phyloP scores from a whole-genome alignment of 2,329 filamentous ascomycete species.

The Trichoderma sp. region DNA sequence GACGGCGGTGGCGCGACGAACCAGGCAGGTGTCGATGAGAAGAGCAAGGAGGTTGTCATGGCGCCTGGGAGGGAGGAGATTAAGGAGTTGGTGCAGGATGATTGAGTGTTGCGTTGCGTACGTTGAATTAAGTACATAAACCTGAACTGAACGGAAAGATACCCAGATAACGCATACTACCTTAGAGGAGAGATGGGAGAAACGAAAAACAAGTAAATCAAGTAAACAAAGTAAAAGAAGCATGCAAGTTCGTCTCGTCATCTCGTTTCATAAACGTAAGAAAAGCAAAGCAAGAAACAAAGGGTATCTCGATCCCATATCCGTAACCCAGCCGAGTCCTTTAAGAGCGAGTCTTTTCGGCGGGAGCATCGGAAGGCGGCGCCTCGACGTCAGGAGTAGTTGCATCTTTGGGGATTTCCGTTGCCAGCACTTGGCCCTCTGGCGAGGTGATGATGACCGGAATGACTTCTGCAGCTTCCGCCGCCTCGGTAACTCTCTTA shows the following conservation, averaged over 20 bases:
- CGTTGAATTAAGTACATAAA: background rate
- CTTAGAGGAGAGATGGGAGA: background rate
- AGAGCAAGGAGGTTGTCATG: slow-evolving; percentile 48
- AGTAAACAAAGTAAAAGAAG: background rate
- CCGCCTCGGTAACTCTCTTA: background rate
- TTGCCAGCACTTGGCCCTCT: background rate
- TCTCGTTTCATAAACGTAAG: background rate
- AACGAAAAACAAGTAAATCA: background rate
- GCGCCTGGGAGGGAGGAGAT: slow-evolving; percentile 58
- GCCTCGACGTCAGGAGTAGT: background rate
- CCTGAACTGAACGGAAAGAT: slow-evolving; percentile 6
- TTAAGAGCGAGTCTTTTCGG: slow-evolving; percentile 4
- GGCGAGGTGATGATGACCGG: slow-evolving; percentile 14
- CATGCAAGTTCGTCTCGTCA: background rate
- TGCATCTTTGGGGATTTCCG: background rate
- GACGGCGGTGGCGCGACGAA: slow-evolving; percentile 60
- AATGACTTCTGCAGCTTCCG: background rate
- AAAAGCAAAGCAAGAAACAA: background rate
- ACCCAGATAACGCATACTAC: slow-evolving; percentile 14
- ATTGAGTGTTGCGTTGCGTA: slow-evolving; percentile 40
- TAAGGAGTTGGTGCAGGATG: slow-evolving; percentile 67
- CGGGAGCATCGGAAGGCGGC: background rate
- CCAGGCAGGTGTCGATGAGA: slow-evolving; percentile 49
- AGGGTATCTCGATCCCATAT: slow-evolving; percentile 8
- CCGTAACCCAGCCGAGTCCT: background rate